Evolutionary conservation across 192 early-diverging fungal species (phyloP).

Genomic region (Coemansia sp.): DNA sequence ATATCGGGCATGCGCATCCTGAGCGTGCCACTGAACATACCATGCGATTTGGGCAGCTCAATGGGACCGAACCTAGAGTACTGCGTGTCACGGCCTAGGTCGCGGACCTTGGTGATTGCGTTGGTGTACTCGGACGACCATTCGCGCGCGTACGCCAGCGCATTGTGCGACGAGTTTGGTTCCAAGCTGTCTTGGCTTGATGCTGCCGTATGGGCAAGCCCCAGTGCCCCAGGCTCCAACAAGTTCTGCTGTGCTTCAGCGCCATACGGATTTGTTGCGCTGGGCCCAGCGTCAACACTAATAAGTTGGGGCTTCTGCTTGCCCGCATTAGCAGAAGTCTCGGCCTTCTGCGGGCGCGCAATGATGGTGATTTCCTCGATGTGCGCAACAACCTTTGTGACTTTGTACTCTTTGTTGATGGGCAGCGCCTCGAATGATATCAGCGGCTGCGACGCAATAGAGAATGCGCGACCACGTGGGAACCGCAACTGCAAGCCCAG

Average conservation of each 20-base stretch:
- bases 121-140: conserved; percentile 27
- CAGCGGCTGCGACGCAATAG: conserved; percentile 12
- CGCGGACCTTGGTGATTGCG: conserved; percentile 34
- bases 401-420: conserved; percentile 16
- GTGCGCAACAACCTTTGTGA: conserved; percentile 12
- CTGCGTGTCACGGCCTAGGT: conserved; percentile 8
- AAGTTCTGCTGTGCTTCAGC: not conserved
- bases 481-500: conserved; percentile 27
- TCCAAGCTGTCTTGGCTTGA: conserved; percentile 34
- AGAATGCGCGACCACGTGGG: conserved; percentile 28
- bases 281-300: not conserved
- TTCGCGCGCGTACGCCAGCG: conserved; percentile 27
- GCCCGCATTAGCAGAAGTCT: not conserved
- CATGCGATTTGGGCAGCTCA: conserved; percentile 12
- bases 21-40: conserved; percentile 12
- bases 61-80: not conserved
- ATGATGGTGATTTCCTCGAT: conserved; percentile 50
- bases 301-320: not conserved
- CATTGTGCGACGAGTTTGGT: conserved; percentile 16
- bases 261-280: not conserved
- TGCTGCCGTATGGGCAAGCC: not conserved
- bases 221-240: not conserved
- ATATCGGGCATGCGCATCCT: conserved; percentile 8
- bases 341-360: conserved; percentile 24
- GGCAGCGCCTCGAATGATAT: conserved; percentile 39